Percentiles rank a stretch among this genome's conserved stretches.
Evolutionary conservation across 2,329 filamentous ascomycete species (phyloP).

Genomic region (Hyphodiscus sp.): DNA sequence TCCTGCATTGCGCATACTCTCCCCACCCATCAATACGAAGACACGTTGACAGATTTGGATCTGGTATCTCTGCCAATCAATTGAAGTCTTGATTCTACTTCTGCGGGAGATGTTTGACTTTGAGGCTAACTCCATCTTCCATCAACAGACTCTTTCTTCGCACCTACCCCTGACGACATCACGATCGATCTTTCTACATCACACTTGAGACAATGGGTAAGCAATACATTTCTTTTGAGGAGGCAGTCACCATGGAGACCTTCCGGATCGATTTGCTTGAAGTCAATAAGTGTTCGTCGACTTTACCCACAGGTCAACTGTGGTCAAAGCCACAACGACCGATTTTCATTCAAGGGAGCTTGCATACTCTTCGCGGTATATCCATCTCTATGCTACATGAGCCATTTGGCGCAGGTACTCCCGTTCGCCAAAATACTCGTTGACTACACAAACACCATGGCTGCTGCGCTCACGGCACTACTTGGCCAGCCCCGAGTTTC

Average conservation of each 20-base stretch:
- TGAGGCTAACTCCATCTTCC: constrained; percentile 18
- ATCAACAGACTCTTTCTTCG: constrained; percentile 14
- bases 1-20: constrained; percentile 18
- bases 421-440: constrained; percentile 2
- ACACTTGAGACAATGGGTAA: constrained; percentile 30
- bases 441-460: constrained; percentile 10
- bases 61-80: not conserved
- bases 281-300: constrained; percentile 7
- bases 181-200: constrained; percentile 26
- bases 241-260: constrained; percentile 8
- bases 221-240: constrained; percentile 23
- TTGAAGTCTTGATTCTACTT: not conserved
- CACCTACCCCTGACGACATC: constrained; percentile 23
- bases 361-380: constrained; percentile 11
- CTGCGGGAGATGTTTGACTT: not conserved
- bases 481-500: constrained; percentile 15
- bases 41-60: constrained; percentile 1
- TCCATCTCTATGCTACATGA: not conserved
- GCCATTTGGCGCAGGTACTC: not conserved
- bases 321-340: constrained; percentile 3
- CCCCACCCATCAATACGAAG: constrained; percentile 15
- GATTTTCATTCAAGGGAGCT: constrained; percentile 7
- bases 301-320: constrained; percentile 4
- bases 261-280: constrained; percentile 1
- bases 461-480: constrained; percentile 16